These are phyloP conservation scores for Vitis labrusca DNA, from an alignment of 164 flowering plant species.

Conservation along the genomic window DNA sequence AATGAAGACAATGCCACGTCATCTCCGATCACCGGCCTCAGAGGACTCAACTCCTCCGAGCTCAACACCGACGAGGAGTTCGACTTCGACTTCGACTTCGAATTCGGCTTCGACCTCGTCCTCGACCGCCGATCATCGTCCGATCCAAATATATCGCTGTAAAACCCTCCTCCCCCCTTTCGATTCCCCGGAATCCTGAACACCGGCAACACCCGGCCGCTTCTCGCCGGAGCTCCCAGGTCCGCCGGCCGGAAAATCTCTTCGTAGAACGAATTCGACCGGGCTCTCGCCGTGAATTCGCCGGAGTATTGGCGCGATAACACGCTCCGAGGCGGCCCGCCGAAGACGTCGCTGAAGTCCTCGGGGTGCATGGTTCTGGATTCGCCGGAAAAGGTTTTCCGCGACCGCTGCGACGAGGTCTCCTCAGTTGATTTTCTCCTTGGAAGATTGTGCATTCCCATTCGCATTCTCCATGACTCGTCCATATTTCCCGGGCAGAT, in stretches of 20 bases:
- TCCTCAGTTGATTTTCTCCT: slow-evolving; percentile 47
- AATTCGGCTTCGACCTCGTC: slow-evolving; percentile 23
- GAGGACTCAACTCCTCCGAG: slow-evolving; percentile 75
- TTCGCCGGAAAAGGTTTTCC: slow-evolving; percentile 4
- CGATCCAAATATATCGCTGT: slow-evolving; percentile 59
- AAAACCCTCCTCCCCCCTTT: slow-evolving; percentile 35
- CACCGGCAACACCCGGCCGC: slow-evolving; percentile 50
- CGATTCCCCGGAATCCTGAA: slow-evolving; percentile 49
- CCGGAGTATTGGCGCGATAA: slow-evolving; percentile 43
- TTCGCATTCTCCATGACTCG: slow-evolving; percentile 68
- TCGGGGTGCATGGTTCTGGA: slow-evolving; percentile 32
- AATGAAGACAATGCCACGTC: slow-evolving; percentile 49
- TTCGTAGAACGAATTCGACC: slow-evolving; percentile 40
- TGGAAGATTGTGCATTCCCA: slow-evolving; percentile 38
- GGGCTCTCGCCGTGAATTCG: slow-evolving; percentile 14
- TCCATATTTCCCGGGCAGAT: slow-evolving; percentile 40
- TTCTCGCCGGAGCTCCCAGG: slow-evolving; percentile 7
- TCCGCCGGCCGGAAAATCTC: slow-evolving; percentile 60
- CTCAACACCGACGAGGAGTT: slow-evolving; percentile 72
- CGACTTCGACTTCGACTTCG: slow-evolving; percentile 54
- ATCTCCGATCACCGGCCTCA: slow-evolving; percentile 41
- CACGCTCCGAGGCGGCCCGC: slow-evolving; percentile 82
- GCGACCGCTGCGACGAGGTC: slow-evolving; percentile 18
- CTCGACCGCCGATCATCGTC: slow-evolving; percentile 35
- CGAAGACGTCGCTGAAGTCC: slow-evolving; percentile 81